Base-by-base conservation (phyloP, 2,329 filamentous ascomycete species). In the Cadophora gregata region DNA sequence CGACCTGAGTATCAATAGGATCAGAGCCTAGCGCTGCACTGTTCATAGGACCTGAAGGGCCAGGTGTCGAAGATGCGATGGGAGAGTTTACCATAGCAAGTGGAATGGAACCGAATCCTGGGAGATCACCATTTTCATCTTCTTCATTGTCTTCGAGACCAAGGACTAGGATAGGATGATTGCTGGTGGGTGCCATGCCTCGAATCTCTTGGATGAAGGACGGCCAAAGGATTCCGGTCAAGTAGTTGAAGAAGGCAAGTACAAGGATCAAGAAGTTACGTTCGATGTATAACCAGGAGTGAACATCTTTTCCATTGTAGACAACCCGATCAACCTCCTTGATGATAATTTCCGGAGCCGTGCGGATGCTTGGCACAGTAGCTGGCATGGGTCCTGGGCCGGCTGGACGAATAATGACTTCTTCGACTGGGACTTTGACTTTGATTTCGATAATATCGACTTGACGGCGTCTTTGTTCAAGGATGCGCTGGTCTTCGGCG, bases 281-380 rank as follows among this genome's bases (percentile, higher is more conserved):
- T 25, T 58, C 55, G 33, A 58, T 27, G 33, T 58, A 21, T 14
- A 31, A 24, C 55, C 55, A 58, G n/a, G 55, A 58, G 27, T 58
- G 55, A 25, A 42, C 33, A 12, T 47, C 38, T 42, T 42, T 42
- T 12, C 38, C 50, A n/a, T 47, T 47, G 19, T 8, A 21, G 14
- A 53, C 25, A 16, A 29, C 9, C 5, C 50, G 50, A 31, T 53
- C 50, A 31, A 53, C 6, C 4, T 58, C 33, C 21, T 58, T n/a
- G 31, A 55, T 36, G 31, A 56, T 38, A 31, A 56, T 24, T 7
- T 36, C 8, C 24, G 55, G 55, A 58, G 33, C 4, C 4, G 31
- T 10, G 2, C 33, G 50, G 4, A 16, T 8, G 10, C 14, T 53
- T 53, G 50, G 25, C n/a, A 53, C 50, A 3, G 50, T 25, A 7